Conservation (phyloP, 1,284 basidiomycete species). For the Hypsizygus ulmarius region DNA sequence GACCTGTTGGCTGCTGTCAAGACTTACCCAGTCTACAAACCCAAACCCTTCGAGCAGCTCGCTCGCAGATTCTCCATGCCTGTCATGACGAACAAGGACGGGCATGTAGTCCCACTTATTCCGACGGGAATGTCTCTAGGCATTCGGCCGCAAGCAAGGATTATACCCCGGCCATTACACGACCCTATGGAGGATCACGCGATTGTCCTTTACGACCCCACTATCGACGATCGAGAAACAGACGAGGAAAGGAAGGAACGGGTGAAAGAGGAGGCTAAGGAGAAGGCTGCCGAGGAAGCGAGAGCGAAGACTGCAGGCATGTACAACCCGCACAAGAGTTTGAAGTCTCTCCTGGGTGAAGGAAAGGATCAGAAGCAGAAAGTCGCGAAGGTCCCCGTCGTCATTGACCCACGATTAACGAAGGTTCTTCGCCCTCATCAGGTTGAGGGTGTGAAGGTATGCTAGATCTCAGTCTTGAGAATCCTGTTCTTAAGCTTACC, state of each 20-base stretch:
- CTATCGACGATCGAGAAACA: slow-evolving; percentile 88
- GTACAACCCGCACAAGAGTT: slow-evolving; percentile 90
- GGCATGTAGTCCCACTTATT: slow-evolving; percentile 64
- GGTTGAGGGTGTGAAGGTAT: slow-evolving; percentile 94
- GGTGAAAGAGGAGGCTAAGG: slow-evolving; percentile 68
- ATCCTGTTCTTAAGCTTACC: slow-evolving; percentile 6
- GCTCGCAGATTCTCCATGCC: slow-evolving; percentile 82
- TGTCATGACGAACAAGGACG: slow-evolving; percentile 79
- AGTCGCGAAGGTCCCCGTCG: slow-evolving; percentile 87
- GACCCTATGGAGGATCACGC: slow-evolving; percentile 98
- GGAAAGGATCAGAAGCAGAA: slow-evolving; percentile 66
- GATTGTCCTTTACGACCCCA: slow-evolving; percentile 96
- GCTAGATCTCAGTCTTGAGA: slow-evolving; percentile 18
- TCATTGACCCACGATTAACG: slow-evolving; percentile 86
- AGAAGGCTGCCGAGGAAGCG: slow-evolving; percentile 62
- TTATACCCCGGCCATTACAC: slow-evolving; percentile 89
- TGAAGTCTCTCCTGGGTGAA: slow-evolving; percentile 82
- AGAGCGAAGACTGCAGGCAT: slow-evolving; percentile 65
- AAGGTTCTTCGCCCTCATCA: slow-evolving; percentile 96
- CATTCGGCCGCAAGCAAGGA: slow-evolving; percentile 77
- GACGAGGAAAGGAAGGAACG: slow-evolving; percentile 76
- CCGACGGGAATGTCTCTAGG: slow-evolving; percentile 81
- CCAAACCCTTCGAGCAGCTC: slow-evolving; percentile 73
- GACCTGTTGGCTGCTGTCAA: slow-evolving; percentile 61
- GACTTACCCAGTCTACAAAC: slow-evolving; percentile 81